A percentile compares a stretch with the other conserved stretches of the same genome.
phyloP scores from a whole-genome alignment of 306 rosid genomes.

The Cucurbita ficifolia region DNA sequence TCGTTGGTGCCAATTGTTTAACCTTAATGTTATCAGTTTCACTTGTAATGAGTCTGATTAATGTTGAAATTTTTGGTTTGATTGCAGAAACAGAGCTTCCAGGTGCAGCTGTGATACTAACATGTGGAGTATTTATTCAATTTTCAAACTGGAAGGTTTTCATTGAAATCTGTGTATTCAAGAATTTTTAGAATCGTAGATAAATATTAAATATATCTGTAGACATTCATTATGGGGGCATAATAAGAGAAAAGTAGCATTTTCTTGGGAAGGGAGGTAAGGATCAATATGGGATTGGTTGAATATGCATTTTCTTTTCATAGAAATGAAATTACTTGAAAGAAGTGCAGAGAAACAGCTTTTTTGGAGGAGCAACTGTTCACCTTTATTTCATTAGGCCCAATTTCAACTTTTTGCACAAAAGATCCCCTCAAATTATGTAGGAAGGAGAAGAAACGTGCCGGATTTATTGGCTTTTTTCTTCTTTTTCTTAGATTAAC shows the following conservation, averaged over 20 bases:
- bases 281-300: not conserved
- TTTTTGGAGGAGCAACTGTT: not conserved
- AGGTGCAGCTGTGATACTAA: not conserved
- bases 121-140: not conserved
- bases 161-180: not conserved
- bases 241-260: not conserved
- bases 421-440: slow-evolving; percentile 1
- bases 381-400: not conserved
- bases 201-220: not conserved
- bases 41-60: not conserved
- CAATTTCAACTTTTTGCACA: not conserved
- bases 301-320: not conserved
- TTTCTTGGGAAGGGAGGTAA: not conserved
- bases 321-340: not conserved
- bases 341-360: not conserved
- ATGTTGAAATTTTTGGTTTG: not conserved
- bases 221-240: not conserved
- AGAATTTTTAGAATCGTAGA: not conserved
- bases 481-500: not conserved
- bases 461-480: slow-evolving; percentile 4
- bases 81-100: not conserved
- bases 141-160: not conserved
- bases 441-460: slow-evolving; percentile 6
- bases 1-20: not conserved
- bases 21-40: not conserved